phyloP scores from a whole-genome alignment of 2,329 filamentous ascomycete species.

The Alternaria tenuissima region DNA sequence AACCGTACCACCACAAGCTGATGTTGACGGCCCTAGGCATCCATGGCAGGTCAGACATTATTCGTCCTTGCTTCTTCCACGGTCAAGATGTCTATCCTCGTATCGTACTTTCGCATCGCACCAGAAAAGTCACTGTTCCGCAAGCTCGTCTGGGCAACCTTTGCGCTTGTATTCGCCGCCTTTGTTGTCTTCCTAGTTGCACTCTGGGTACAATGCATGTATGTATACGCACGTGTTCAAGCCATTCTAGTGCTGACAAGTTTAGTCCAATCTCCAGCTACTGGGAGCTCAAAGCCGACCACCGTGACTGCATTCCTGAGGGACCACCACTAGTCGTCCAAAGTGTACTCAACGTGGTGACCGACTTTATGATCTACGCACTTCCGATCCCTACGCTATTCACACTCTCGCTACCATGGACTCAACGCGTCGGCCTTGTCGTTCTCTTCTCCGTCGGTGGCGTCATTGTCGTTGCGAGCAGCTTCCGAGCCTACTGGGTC shows the following conservation, averaged over 20 bases:
- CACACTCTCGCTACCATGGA: conserved; percentile 54
- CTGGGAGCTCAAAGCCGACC: conserved; percentile 52
- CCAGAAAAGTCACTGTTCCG: conserved; percentile 51
- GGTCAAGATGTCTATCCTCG: conserved; percentile 50
- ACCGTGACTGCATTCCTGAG: conserved; percentile 55
- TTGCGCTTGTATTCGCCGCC: conserved; percentile 45
- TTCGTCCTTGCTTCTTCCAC: conserved; percentile 51
- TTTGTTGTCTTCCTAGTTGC: conserved; percentile 48
- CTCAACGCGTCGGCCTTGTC: conserved; percentile 54
- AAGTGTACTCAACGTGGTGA: conserved; percentile 55
- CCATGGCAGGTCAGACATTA: conserved; percentile 49
- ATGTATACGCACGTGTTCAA: conserved; percentile 16
- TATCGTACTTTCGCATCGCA: conserved; percentile 51
- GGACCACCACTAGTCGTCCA: conserved; percentile 54
- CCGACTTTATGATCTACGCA: conserved; percentile 57
- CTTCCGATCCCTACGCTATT: conserved; percentile 58
- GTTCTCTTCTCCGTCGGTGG: conserved; percentile 56
- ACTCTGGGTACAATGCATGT: conserved; percentile 52
- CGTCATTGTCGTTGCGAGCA: conserved; percentile 57
- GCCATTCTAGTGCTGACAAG: conserved; percentile 26
- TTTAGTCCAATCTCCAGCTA: conserved; percentile 56
- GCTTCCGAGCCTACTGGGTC: conserved; percentile 58
- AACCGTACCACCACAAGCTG: conserved; percentile 25
- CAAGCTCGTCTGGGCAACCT: conserved; percentile 48
- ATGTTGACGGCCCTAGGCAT: conserved; percentile 42